Percentiles rank a stretch among this genome's conserved stretches.
Conservation (phyloP, 2,329 filamentous ascomycete genomes). For the Arthroderma sp. region DNA sequence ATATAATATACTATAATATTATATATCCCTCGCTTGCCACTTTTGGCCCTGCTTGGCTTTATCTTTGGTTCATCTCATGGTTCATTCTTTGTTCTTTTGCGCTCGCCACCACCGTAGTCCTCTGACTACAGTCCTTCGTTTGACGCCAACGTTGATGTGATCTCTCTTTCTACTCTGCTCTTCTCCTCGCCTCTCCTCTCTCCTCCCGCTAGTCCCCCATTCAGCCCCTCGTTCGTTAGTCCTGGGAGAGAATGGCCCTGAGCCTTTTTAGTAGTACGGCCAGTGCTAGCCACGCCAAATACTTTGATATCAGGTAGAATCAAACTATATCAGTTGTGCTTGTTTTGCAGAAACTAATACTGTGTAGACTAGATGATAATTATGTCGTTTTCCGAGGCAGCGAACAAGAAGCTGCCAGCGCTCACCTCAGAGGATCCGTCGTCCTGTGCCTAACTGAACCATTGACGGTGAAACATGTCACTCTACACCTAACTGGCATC, state of each 20-base stretch:
- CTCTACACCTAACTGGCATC: slow-evolving; percentile 56
- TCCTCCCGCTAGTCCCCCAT: too few species aligned
- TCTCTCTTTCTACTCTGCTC: too few species aligned
- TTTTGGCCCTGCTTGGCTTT: too few species aligned
- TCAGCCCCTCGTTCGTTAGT: too few species aligned
- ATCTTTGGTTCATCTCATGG: too few species aligned
- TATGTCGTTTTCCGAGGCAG: slow-evolving; percentile 66
- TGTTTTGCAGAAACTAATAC: slow-evolving; percentile 5
- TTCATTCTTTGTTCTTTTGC: too few species aligned
- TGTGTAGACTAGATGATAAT: slow-evolving; percentile 52
- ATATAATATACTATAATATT: too few species aligned
- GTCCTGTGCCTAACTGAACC: slow-evolving; percentile 59
- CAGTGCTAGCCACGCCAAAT: slow-evolving; percentile 33
- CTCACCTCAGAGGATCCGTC: slow-evolving; percentile 58
- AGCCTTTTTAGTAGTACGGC: slow-evolving; percentile 32
- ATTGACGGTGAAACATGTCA: slow-evolving; percentile 59
- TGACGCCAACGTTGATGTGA: too few species aligned
- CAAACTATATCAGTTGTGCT: slow-evolving; percentile 8
- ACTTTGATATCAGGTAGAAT: slow-evolving; percentile 35
- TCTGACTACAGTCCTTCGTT: too few species aligned
- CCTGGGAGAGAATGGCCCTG: slow-evolving; percentile 25
- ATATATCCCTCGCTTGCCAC: too few species aligned
- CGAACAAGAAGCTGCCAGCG: slow-evolving; percentile 62
- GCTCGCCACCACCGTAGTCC: too few species aligned
- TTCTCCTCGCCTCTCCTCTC: too few species aligned